Evolutionary conservation across 129 eudicot species (phyloP).

Genomic region (Chrysanthemum lavandulifolium): DNA sequence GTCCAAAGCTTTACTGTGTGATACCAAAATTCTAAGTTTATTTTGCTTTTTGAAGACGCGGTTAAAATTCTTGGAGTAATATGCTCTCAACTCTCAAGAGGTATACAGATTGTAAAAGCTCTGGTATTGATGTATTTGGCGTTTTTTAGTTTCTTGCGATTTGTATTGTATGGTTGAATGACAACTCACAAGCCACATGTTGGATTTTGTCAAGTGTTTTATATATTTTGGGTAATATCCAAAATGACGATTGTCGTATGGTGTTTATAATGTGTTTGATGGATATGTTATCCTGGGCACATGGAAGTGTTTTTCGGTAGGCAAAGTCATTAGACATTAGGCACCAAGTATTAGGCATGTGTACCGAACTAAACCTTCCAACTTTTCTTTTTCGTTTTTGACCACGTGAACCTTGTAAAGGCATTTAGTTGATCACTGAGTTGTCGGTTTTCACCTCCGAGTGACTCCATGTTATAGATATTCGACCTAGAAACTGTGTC

Average conservation of each 20-base stretch:
- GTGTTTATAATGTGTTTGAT: slow-evolving; percentile 7
- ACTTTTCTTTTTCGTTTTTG: neutral
- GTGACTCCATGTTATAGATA: neutral
- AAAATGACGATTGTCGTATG: neutral
- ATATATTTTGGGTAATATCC: slow-evolving; percentile 1
- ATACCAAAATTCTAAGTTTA: neutral
- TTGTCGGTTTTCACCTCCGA: neutral
- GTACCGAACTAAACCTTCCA: slow-evolving; percentile 25
- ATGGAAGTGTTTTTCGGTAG: slow-evolving; percentile 29
- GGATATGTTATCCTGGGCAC: slow-evolving; percentile 20
- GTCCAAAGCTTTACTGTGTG: too few species aligned
- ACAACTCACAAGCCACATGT: neutral
- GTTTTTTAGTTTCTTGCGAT: neutral
- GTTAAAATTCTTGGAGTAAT: neutral
- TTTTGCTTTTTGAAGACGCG: slow-evolving; percentile 1
- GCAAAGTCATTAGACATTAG: slow-evolving; percentile 21
- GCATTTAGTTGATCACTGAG: neutral
- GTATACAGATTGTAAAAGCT: slow-evolving; percentile 18
- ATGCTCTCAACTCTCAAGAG: neutral
- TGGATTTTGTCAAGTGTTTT: neutral
- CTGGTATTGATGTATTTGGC: neutral
- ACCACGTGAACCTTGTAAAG: slow-evolving; percentile 11
- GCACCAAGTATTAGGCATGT: slow-evolving; percentile 17
- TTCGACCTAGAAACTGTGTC: neutral
- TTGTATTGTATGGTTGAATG: slow-evolving; percentile 7